Evolutionary conservation across 257 asterid genomes (phyloP), one percentile per base, ranked within the genome.

Genomic region (Nicotiana tomentosiformis): DNA sequence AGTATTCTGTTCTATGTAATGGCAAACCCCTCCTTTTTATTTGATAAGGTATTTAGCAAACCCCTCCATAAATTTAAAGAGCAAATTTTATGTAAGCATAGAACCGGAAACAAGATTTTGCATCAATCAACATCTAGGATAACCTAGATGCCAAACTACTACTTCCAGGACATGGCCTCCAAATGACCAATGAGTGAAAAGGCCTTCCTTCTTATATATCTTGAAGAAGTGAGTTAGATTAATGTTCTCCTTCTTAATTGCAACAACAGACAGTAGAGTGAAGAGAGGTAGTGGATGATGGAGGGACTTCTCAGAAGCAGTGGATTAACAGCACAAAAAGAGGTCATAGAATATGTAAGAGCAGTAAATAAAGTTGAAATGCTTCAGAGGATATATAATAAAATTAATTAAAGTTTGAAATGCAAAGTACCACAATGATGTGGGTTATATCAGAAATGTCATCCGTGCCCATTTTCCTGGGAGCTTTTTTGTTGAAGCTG

Each of bases 371-470:
- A 87, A 49, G 66, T 29, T 83, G 65, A 85, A 88, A 81, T 69
- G 56, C 81, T 83, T 49, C 80, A 14, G 5, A 26, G 62, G 15
- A 74, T 15, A 26, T 51, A 43, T 49, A 68, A 30, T 35, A 65
- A 81, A 76, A 64, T 4, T 43, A 60, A 84, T 49, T 62, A 78
- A 86, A 32, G 77, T 29, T 57, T 83, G 74, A 85, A 89, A 81
- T 66, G 51, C 84, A 79, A 55, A 84, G 62, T 93, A 96, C 99
- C 99, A 96, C 98, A 89, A 96, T 86, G 82, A 96, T 93, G 89
- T 94, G 98, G 86, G 98, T 94, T 53, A 96, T 87, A 68, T 87
- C 94, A 43, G 93, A 87, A 81, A 90, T n/a, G 35, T 77, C 83
- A 80, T 85, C 81, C 84, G 64, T 88, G 67, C 56, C 72, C 83